Evolutionary conservation across 2,329 filamentous ascomycete species (phyloP).

Genomic region (Trichoderma semiorbis): DNA sequence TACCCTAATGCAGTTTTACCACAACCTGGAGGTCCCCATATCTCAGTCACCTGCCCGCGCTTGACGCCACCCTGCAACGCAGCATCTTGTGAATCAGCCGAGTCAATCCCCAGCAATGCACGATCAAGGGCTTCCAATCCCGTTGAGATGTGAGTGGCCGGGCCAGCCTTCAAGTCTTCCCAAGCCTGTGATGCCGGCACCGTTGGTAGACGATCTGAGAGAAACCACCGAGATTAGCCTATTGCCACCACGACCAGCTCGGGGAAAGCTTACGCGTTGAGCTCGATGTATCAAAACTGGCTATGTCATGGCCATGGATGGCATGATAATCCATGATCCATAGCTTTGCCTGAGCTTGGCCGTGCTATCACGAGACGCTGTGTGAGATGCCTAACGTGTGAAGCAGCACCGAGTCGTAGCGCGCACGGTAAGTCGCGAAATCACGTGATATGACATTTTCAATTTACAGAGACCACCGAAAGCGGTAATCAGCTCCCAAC

Average conservation of each 20-base stretch:
- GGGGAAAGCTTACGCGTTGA: constrained; percentile 45
- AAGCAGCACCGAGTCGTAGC: not conserved
- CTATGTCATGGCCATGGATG: constrained; percentile 57
- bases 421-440: constrained; percentile 10
- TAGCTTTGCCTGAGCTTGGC: constrained; percentile 2
- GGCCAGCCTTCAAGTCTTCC: constrained; percentile 52
- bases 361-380: not conserved
- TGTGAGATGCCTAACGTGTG: constrained; percentile 22
- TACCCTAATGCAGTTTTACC: constrained; percentile 84
- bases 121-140: constrained; percentile 53
- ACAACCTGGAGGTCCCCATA: constrained; percentile 81
- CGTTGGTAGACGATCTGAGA: constrained; percentile 69
- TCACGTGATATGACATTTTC: constrained; percentile 17
- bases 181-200: constrained; percentile 72
- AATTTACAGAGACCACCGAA: not conserved
- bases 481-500: not conserved
- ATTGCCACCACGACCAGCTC: not conserved
- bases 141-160: constrained; percentile 52
- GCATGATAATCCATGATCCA: constrained; percentile 55
- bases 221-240: not conserved
- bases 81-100: constrained; percentile 20
- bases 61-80: constrained; percentile 55
- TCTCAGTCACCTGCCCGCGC: constrained; percentile 75
- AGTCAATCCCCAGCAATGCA: constrained; percentile 33
- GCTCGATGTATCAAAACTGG: constrained; percentile 55